These are phyloP conservation scores for Erodium maritimum DNA, from an alignment of 345 rosid species.

Conservation along the genomic window DNA sequence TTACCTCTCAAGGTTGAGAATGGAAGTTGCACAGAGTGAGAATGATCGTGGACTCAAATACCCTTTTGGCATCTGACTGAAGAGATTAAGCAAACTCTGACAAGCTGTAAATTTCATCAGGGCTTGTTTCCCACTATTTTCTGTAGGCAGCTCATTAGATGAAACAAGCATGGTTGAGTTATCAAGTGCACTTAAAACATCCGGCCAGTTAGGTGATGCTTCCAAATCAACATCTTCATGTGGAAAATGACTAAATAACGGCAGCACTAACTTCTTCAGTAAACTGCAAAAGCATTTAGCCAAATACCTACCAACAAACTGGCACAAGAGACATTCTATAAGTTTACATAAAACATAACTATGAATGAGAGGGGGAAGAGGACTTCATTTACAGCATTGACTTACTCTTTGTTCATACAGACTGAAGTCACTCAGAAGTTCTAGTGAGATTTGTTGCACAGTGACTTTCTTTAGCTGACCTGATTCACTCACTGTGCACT, in stretches of 20 bases:
- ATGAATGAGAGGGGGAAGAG: neutral
- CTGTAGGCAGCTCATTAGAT: constrained; percentile 16
- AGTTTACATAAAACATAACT: neutral
- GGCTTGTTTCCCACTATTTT: constrained; percentile 18
- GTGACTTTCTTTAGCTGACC: constrained; percentile 23
- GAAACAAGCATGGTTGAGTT: constrained; percentile 17
- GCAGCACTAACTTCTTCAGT: constrained; percentile 33
- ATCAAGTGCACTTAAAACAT: constrained; percentile 38
- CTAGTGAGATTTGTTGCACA: constrained; percentile 41
- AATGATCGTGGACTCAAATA: constrained; percentile 47
- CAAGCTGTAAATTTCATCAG: constrained; percentile 36
- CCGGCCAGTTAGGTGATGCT: constrained; percentile 49
- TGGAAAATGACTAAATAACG: constrained; percentile 22
- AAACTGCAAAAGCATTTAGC: constrained; percentile 45
- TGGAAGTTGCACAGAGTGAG: constrained; percentile 29
- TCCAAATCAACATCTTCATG: constrained; percentile 24
- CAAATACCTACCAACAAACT: constrained; percentile 88
- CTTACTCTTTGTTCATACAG: constrained; percentile 72
- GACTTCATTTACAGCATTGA: too few species aligned
- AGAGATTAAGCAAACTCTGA: constrained; percentile 44
- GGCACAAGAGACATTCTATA: constrained; percentile 18
- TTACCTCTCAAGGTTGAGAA: constrained; percentile 78
- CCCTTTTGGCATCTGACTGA: constrained; percentile 72
- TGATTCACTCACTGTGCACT: constrained; percentile 18
- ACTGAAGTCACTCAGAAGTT: constrained; percentile 46